Conservation (phyloP, 345 rosid species). For the thale cress (Arabidopsis thaliana) region DNA sequence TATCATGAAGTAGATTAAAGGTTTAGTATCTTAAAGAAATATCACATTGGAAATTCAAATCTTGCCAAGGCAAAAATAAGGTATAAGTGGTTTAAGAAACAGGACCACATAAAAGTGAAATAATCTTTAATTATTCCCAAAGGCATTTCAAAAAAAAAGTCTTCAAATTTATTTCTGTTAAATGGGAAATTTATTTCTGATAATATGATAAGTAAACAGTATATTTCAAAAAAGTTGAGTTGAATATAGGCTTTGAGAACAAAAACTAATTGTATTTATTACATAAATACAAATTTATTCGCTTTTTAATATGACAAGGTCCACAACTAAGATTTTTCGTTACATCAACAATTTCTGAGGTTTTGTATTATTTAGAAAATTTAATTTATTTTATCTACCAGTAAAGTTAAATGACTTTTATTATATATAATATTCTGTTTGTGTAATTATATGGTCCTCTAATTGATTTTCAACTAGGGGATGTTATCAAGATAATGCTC, state of each 20-base stretch:
- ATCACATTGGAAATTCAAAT: conserved; percentile 16
- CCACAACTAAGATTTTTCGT: neutral
- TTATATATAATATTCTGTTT: neutral
- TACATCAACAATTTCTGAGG: neutral
- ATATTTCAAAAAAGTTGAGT: neutral
- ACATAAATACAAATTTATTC: neutral
- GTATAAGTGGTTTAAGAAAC: conserved; percentile 24
- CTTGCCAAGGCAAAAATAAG: conserved; percentile 27
- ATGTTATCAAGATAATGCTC: conserved; percentile 36
- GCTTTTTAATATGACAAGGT: neutral
- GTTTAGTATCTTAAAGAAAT: conserved; percentile 8
- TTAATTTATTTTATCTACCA: neutral
- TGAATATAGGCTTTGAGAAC: neutral
- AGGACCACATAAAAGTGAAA: conserved; percentile 40
- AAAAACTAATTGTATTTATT: neutral
- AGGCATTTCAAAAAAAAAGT: neutral
- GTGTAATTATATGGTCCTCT: conserved; percentile 36
- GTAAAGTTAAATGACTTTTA: neutral
- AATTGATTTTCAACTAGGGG: conserved; percentile 13
- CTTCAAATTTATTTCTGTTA: neutral
- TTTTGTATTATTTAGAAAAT: neutral
- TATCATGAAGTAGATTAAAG: neutral
- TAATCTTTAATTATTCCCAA: conserved; percentile 32
- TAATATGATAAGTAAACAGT: neutral
- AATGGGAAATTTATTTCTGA: neutral